Conservation (phyloP, 495 filamentous ascomycete genomes). For the Cladorrhinum samala region DNA sequence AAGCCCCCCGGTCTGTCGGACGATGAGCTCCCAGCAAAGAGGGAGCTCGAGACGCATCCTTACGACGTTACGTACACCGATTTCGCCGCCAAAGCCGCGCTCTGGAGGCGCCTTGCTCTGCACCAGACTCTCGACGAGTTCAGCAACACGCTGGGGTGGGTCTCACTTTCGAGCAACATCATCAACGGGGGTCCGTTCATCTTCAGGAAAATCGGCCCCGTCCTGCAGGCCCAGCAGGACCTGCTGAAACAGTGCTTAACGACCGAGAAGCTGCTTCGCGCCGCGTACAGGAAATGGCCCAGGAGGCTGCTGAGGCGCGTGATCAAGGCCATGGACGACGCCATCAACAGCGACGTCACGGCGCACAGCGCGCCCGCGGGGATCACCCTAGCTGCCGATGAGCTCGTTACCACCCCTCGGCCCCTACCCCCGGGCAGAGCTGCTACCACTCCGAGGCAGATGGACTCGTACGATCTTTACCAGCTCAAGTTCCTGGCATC, state of each 20-base stretch:
- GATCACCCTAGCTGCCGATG: constrained; percentile 6
- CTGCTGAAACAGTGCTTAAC: constrained; percentile 2
- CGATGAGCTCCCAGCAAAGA: constrained; percentile 1
- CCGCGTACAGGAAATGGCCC: neutral
- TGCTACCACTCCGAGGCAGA: neutral
- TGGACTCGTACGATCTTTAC: constrained; percentile 11
- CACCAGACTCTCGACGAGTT: neutral
- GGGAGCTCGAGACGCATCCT: constrained; percentile 17
- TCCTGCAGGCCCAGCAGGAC: constrained; percentile 8
- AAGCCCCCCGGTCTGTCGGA: constrained; percentile 1
- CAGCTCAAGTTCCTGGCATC: constrained; percentile 21
- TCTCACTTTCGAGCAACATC: constrained; percentile 14
- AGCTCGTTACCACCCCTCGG: neutral
- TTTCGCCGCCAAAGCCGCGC: neutral
- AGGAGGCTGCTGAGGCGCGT: neutral
- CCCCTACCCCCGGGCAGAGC: neutral
- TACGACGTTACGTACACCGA: constrained; percentile 8
- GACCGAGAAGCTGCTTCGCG: neutral
- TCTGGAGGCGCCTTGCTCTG: constrained; percentile 4
- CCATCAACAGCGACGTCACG: neutral
- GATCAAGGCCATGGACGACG: neutral
- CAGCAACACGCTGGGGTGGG: neutral
- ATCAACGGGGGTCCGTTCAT: constrained; percentile 14
- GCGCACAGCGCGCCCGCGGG: neutral
- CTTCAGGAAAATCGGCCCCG: constrained; percentile 9